Percentiles rank a stretch among this genome's conserved stretches.
Conservation (phyloP, 192 early-diverging fungal genomes). For the Spizellomyces punctatus region DNA sequence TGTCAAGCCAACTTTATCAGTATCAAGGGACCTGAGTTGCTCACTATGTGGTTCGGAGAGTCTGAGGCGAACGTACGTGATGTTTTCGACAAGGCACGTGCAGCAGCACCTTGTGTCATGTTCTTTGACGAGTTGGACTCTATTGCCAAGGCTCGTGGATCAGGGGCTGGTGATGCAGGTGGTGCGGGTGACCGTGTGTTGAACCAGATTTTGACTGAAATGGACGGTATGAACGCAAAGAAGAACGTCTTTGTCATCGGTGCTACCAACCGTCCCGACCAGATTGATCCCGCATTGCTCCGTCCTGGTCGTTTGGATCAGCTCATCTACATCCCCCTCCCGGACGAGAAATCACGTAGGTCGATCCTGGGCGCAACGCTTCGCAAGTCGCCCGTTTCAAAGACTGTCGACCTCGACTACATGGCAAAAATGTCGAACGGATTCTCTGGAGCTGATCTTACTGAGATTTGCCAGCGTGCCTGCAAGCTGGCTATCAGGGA, state of each 20-base stretch:
- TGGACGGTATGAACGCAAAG: conserved; percentile 99
- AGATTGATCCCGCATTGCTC: conserved; percentile 95
- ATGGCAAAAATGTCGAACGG: conserved; percentile 91
- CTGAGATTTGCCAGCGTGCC: conserved; percentile 98
- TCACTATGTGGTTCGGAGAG: conserved; percentile 99
- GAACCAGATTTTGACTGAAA: conserved; percentile 98
- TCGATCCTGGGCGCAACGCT: conserved; percentile 84
- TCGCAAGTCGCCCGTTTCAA: conserved; percentile 89
- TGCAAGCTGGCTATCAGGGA: conserved; percentile 97
- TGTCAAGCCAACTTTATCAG: conserved; percentile 99
- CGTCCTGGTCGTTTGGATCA: conserved; percentile 99
- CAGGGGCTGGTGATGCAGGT: conserved; percentile 76
- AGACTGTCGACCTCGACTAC: conserved; percentile 76
- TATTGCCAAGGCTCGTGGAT: conserved; percentile 93
- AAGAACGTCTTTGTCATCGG: conserved; percentile 99
- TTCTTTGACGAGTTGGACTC: conserved; percentile 99
- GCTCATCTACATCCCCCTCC: conserved; percentile 96
- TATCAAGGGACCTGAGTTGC: conserved; percentile 96
- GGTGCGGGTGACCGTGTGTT: conserved; percentile 97
- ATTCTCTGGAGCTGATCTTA: conserved; percentile 97
- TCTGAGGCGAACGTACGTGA: conserved; percentile 99
- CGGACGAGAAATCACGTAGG: conserved; percentile 85
- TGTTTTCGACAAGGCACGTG: conserved; percentile 98
- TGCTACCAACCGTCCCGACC: conserved; percentile 98
- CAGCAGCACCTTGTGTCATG: conserved; percentile 98